phyloP scores from a whole-genome alignment of 2,329 filamentous ascomycete species.

The Colletotrichum acutatum region DNA sequence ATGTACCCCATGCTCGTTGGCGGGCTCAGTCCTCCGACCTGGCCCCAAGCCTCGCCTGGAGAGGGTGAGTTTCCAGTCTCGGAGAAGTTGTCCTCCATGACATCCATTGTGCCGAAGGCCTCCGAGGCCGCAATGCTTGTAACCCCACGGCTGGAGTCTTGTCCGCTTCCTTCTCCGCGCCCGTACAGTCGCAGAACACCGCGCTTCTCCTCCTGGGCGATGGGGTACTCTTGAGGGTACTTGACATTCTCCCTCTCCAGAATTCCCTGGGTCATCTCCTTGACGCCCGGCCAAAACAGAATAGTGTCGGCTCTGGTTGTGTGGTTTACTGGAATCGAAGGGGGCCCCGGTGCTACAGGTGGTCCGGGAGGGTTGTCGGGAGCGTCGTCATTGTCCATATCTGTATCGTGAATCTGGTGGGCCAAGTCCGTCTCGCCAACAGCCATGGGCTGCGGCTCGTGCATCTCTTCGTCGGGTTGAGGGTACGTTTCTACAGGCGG shows the following conservation, averaged over 20 bases:
- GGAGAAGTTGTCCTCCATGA: constrained; percentile 56
- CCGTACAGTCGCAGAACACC: constrained; percentile 82
- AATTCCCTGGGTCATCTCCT: constrained; percentile 66
- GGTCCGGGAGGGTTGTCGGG: constrained; percentile 57
- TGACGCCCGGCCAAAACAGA: constrained; percentile 77
- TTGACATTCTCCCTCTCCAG: constrained; percentile 62
- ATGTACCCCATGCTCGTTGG: constrained; percentile 48
- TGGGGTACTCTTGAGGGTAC: constrained; percentile 77
- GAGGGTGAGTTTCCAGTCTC: constrained; percentile 66
- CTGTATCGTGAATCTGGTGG: constrained; percentile 46
- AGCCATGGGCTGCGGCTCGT: constrained; percentile 39
- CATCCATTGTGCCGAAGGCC: constrained; percentile 52
- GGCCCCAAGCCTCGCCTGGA: constrained; percentile 68
- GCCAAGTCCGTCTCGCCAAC: constrained; percentile 39
- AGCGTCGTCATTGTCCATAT: constrained; percentile 57
- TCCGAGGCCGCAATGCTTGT: constrained; percentile 32
- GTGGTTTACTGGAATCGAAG: constrained; percentile 84
- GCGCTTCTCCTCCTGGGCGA: constrained; percentile 78
- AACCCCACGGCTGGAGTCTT: constrained; percentile 48
- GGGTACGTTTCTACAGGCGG: constrained; percentile 3
- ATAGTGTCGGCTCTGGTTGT: constrained; percentile 90
- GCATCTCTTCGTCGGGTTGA: neutral
- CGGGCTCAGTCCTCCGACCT: constrained; percentile 63
- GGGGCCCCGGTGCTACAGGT: constrained; percentile 66
- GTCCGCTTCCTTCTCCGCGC: constrained; percentile 78